Percentiles rank a stretch among this genome's conserved stretches.
These are phyloP conservation scores for Centella asiatica DNA, from an alignment of 129 eudicot genomes.

Conservation along the genomic window DNA sequence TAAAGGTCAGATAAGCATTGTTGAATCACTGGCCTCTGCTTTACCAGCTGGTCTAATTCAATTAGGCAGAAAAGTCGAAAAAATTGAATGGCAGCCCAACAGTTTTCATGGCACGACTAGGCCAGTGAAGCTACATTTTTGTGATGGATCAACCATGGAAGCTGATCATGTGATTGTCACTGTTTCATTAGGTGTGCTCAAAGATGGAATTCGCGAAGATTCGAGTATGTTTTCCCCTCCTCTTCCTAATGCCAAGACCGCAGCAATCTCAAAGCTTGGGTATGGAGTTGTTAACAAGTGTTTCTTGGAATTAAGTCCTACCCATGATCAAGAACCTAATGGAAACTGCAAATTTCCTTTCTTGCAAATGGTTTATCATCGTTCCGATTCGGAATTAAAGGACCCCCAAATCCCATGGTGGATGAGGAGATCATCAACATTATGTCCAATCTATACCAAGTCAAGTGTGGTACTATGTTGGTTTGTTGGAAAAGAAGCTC, in stretches of 20 bases:
- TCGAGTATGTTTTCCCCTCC: conserved; percentile 50
- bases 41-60: conserved; percentile 56
- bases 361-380: conserved; percentile 63
- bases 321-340: conserved; percentile 9
- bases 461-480: conserved; percentile 57
- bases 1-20: conserved; percentile 51
- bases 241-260: conserved; percentile 54
- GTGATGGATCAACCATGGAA: conserved; percentile 50
- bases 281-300: conserved; percentile 83
- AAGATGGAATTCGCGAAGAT: conserved; percentile 38
- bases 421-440: conserved; percentile 60
- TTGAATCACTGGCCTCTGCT: conserved; percentile 56
- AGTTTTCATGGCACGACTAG: conserved; percentile 13
- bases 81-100: conserved; percentile 52
- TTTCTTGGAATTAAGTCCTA: conserved; percentile 41
- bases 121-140: conserved; percentile 65
- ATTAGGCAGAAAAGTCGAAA: conserved; percentile 50
- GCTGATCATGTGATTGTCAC: conserved; percentile 85
- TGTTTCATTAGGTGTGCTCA: conserved; percentile 75
- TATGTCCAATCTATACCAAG: conserved; percentile 49
- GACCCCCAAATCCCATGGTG: conserved; percentile 60
- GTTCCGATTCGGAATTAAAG: conserved; percentile 31
- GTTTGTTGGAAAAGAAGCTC: conserved; percentile 86
- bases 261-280: too few species aligned
- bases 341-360: conserved; percentile 34